Percentiles rank a stretch among this genome's conserved stretches.
Evolutionary conservation across 2,329 filamentous ascomycete genomes (phyloP).

Genomic region (Periconia sp.): DNA sequence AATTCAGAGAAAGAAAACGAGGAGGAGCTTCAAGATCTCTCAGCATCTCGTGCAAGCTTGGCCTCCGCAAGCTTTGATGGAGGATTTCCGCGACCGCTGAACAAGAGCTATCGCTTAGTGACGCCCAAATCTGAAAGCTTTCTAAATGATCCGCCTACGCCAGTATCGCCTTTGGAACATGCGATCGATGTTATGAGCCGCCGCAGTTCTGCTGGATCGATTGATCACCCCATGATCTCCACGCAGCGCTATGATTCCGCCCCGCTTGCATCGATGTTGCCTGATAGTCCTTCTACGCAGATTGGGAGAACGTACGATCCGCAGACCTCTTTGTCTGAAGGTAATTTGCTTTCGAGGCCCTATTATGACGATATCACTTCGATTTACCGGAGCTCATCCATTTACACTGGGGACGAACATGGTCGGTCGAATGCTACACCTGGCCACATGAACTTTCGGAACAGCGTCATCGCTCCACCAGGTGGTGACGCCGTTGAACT

Average conservation of each 20-base stretch:
- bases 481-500: conserved; percentile 19
- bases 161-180: conserved; percentile 17
- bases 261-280: conserved; percentile 36
- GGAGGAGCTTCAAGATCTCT: conserved; percentile 33
- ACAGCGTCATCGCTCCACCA: conserved; percentile 29
- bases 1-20: conserved; percentile 15
- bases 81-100: conserved; percentile 25
- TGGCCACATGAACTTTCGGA: conserved; percentile 21
- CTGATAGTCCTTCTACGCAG: conserved; percentile 31
- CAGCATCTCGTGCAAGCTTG: conserved; percentile 9
- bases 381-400: conserved; percentile 36
- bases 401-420: conserved; percentile 35
- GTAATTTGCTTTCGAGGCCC: conserved; percentile 14
- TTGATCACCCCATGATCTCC: conserved; percentile 9
- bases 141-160: conserved; percentile 24
- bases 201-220: neutral
- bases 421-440: conserved; percentile 27
- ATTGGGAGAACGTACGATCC: conserved; percentile 18
- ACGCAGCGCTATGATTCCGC: conserved; percentile 12
- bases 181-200: neutral
- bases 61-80: conserved; percentile 20
- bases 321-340: conserved; percentile 16
- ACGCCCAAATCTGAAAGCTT: conserved; percentile 24
- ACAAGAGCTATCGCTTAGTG: conserved; percentile 21
- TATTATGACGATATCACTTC: conserved; percentile 40